Evolutionary conservation across 805 yeast species (phyloP).

Genomic region (Torulaspora maleeae): DNA sequence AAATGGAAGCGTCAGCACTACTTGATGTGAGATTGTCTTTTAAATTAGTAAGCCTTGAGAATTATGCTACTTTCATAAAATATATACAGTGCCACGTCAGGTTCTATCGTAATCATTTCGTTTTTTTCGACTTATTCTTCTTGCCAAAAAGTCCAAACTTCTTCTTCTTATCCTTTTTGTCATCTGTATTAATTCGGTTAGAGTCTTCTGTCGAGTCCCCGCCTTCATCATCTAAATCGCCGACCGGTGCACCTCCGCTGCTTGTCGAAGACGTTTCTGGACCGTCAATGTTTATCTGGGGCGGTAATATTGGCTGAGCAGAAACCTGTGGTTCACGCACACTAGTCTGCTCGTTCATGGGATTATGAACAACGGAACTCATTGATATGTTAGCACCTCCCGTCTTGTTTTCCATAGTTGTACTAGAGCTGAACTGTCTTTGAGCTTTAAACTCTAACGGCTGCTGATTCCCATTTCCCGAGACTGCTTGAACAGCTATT

Average conservation of each 20-base stretch:
- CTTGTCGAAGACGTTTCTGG: conserved; percentile 15
- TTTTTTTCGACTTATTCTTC: conserved; percentile 25
- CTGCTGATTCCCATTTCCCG: conserved; percentile 5
- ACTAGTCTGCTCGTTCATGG: conserved; percentile 8
- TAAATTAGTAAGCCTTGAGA: neutral
- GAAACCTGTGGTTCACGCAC: conserved; percentile 2
- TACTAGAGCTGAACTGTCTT: conserved; percentile 27
- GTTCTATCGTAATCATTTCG: conserved; percentile 8
- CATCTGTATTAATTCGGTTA: conserved; percentile 7
- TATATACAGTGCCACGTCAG: conserved; percentile 3
- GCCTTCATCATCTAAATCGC: conserved; percentile 7
- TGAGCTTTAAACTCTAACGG: conserved; percentile 13
- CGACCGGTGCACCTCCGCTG: conserved; percentile 4
- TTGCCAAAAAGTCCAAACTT: conserved; percentile 31
- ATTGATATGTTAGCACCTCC: conserved; percentile 22
- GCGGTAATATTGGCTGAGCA: conserved; percentile 12
- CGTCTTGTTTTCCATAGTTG: conserved; percentile 16
- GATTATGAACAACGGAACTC: conserved; percentile 25
- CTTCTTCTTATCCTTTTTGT: conserved; percentile 30
- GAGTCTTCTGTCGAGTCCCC: conserved; percentile 8
- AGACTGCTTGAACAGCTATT: conserved; percentile 8
- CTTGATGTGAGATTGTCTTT: neutral
- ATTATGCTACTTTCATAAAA: conserved; percentile 2
- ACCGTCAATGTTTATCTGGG: conserved; percentile 14
- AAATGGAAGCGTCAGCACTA: no score